Evolutionary conservation across 768 basidiomycete genomes (phyloP), one percentile per base, ranked within the genome.

Genomic region (Kwoniella sp.): DNA sequence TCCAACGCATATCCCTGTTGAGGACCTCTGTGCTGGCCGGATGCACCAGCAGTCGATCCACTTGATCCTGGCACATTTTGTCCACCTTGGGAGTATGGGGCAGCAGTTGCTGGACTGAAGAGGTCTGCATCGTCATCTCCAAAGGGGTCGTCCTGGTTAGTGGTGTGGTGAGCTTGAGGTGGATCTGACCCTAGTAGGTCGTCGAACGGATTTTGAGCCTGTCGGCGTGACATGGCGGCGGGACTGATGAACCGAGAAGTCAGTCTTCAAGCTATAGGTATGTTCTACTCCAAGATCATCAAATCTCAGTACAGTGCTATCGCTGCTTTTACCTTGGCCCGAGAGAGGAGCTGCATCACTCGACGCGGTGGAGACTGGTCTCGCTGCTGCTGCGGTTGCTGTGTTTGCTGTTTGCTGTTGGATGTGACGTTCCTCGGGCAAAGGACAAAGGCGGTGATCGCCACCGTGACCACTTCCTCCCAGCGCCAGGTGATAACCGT

Each of bases 1-100:
- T 80, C 79, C 54, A 80, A 50, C 28, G 70, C 67, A 58, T 73
- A 78, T 22, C 71, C 73, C 34, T 71, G 73, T 57, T 72, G 71
- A 56, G 67, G 64, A 2, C 65, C 62, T 17, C 41, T 45, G 41
- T 45, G 8, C 41, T 45, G 41, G 11, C 8, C 41, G 20, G 41
- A 17, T 45, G 11, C 41, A 45, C 41, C 41, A 45, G 41, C 41
- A 28, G 65, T 15, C 29, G 56, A 30, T 12, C 50, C 50, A 23
- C 12, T 25, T 4, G 17, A 26, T 29, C 56, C 63, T 29, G 34
- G 26, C 29, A 53, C 45, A 53, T 52, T 34, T 20, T 56, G 50
- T 8, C 9, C 31, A 12, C 51, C 34, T 17, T 65, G 66, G 17
- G 54, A 31, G 34, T 58, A 60, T 28, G 55, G 55, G 17, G 55